These are phyloP conservation scores for Hymenoscyphus occultus DNA, from an alignment of 2,329 filamentous ascomycete species.

Conservation along the genomic window DNA sequence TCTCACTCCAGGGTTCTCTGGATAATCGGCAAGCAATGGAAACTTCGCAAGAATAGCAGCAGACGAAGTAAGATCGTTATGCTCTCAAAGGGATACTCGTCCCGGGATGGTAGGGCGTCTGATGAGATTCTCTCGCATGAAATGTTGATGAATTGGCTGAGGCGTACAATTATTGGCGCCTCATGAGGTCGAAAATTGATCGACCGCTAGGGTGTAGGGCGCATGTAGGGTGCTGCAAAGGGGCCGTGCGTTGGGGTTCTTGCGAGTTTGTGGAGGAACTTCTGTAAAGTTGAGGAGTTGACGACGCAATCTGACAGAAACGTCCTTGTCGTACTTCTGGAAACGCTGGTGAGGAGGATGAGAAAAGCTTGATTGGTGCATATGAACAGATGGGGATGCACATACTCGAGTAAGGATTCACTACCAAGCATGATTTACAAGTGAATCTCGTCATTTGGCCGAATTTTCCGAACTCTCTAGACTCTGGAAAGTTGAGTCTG, in stretches of 20 bases:
- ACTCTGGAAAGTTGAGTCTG: neutral
- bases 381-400: neutral
- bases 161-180: neutral
- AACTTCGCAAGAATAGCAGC: neutral
- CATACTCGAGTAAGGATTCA: neutral
- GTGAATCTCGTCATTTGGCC: neutral
- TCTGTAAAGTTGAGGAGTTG: neutral
- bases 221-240: neutral
- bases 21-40: neutral
- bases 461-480: too few species aligned
- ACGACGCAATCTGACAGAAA: neutral
- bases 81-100: neutral
- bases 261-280: neutral
- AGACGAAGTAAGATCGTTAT: neutral
- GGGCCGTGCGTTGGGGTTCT: neutral
- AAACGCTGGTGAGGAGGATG: neutral
- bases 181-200: slow-evolving; percentile 3
- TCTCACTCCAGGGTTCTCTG: neutral
- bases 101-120: neutral
- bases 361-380: neutral
- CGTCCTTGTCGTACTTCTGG: neutral
- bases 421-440: neutral
- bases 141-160: neutral
- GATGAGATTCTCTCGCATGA: neutral
- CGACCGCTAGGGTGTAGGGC: slow-evolving; percentile 1